Evolutionary conservation across 1,139 yeast species (phyloP), one percentile per base, ranked within the genome.

Genomic region (Geotrichum carabidarum): DNA sequence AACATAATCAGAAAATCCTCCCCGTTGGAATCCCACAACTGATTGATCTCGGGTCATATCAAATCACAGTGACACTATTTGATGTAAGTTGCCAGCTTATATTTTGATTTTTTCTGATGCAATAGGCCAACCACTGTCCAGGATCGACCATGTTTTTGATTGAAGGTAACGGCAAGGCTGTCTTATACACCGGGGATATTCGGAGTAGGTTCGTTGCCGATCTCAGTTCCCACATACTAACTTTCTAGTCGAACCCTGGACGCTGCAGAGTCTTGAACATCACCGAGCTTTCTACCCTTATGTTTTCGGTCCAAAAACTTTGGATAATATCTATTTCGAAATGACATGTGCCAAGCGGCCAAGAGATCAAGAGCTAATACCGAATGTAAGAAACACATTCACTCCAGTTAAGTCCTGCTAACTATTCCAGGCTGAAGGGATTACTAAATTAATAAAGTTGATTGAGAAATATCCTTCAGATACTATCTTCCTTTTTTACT

Each of bases 101-200:
- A 22, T 22, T 22, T 22, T 22, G 27, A 5, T 3, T 22, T 22
- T 22, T 22, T 22, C 27, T 46, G 27, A 36, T 35, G 8, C 8
- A 36, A 8, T 70, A 74, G 8, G 71, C 82, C 0, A 77, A 82
- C 60, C 88, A 83, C 61, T 83, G 87, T 61, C 83, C 85, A 4
- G 88, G 87, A 1, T 74, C 85, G 2, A 71, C 74, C 4, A 80
- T 82, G 83, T 77, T 79, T 57, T 70, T 82, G 41, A 59, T 83
- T 0, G 80, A 81, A 59, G 65, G 70, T 2, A 44, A 49, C 1
- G 60, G 62, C 17, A 64, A 60, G 12, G 65, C 78, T 0, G 76
- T 81, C 0, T 66, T 82, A 4, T 69, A 75, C 17, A 82, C 86
- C 0, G 88, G 87, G 1, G 87, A 83, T 61, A 58, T 81, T 8